Base-by-base conservation (phyloP, 257 asterid species). In the Solanum virginianum region DNA sequence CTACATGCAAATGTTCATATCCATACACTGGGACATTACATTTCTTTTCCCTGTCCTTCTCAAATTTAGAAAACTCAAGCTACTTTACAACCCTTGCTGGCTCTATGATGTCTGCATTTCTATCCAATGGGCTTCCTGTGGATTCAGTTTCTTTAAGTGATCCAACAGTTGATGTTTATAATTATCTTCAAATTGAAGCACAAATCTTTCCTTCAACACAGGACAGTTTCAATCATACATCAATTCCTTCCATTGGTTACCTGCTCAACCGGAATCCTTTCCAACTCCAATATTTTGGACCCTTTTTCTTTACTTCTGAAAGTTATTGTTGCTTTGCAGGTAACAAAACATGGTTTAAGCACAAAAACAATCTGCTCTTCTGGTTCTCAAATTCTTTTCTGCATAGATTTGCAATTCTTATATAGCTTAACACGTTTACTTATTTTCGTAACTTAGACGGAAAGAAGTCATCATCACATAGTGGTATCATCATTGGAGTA, bases 21-120 rank as follows among this genome's bases (percentile, higher is more conserved):
- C 97, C 99, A 8, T 94, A 92, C 87, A 87, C 87, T n/a, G 99
- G 99, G 89, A 88, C 89, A 47, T 82, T 95, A 49, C 92, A 90
- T 89, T 95, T 95, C 89, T 92, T 87, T 80, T 93, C 99, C 24
- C 83, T 47, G 85, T 89, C 99, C 88, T 95, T 95, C 93, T 89
- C 98, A 26, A 88, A 95, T 89, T 88, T 93, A 18, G 87, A 72
- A 6, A 94, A 95, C 69, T 84, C 86, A 26, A 91, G 92, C 36
- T 95, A 95, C 86, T 88, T 88, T 84, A 80, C 63, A 65, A 84
- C 84, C 85, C 99, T 95, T 77, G 72, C 83, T 16, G 94, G 92
- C n/a, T 63, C 87, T 63, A 84, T 95, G 85, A 92, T 90, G 89
- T n/a, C 87, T 26, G 84, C 60, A 11, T 90, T 94, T 39, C 88